Evolutionary conservation across 441 rosid species (phyloP).

Genomic region (Theobroma grandiflorum): DNA sequence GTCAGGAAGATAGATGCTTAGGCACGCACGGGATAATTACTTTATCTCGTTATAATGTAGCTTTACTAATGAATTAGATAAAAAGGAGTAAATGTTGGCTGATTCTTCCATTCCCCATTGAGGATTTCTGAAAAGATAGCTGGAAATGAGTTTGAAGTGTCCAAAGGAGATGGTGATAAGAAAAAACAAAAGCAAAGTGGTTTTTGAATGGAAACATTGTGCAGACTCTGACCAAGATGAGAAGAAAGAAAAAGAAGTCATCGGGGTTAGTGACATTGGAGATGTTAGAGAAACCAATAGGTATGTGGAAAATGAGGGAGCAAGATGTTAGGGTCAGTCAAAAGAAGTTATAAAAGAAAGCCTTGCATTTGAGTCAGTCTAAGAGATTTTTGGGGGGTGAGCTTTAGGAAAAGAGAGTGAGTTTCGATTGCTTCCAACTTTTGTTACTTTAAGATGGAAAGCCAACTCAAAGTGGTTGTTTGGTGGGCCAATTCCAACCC

Average conservation of each 20-base stretch:
- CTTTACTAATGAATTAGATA: not conserved
- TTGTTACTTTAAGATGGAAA: conserved; percentile 53
- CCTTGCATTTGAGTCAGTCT: conserved; percentile 28
- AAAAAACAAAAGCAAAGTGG: not conserved
- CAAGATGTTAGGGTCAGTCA: conserved; percentile 49
- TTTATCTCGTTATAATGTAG: not conserved
- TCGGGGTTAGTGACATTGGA: conserved; percentile 36
- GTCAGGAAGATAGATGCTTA: too few species aligned
- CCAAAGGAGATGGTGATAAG: conserved; percentile 3
- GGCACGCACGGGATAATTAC: too few species aligned
- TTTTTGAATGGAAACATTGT: conserved; percentile 8
- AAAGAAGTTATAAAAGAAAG: conserved; percentile 51
- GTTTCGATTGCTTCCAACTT: conserved; percentile 37
- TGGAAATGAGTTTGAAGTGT: conserved; percentile 5
- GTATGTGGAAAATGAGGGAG: conserved; percentile 30
- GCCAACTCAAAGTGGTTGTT: conserved; percentile 43
- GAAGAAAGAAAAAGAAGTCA: not conserved
- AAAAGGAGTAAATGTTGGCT: not conserved
- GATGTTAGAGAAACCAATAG: not conserved
- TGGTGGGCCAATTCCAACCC: conserved; percentile 46
- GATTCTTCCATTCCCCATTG: not conserved
- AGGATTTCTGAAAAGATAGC: not conserved
- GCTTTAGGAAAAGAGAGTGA: conserved; percentile 46
- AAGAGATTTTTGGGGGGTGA: conserved; percentile 32
- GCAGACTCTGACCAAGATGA: not conserved